phyloP scores from a whole-genome alignment of 2,329 filamentous ascomycete species.

The Penicillium brasilianum region DNA sequence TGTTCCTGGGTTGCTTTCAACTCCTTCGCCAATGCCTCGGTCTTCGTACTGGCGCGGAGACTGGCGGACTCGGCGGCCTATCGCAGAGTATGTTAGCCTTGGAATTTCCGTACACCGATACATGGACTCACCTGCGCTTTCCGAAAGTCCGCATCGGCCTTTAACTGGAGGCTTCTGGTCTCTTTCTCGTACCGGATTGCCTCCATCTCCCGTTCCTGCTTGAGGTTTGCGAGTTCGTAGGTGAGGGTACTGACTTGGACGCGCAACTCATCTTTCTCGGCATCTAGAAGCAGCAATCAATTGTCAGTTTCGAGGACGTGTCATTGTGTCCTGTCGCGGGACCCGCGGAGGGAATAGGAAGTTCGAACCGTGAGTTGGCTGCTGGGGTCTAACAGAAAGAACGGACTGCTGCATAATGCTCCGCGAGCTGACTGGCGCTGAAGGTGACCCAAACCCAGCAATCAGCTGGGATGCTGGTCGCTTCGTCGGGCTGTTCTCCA shows the following conservation, averaged over 20 bases:
- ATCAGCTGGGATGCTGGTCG: constrained; percentile 66
- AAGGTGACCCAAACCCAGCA: constrained; percentile 57
- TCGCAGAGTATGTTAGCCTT: constrained; percentile 5
- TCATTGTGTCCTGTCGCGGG: background rate
- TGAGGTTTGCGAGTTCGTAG: constrained; percentile 84
- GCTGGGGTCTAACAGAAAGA: constrained; percentile 42
- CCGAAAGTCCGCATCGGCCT: constrained; percentile 85
- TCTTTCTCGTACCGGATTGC: constrained; percentile 82
- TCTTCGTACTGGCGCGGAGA: constrained; percentile 58
- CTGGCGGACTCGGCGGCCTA: constrained; percentile 59
- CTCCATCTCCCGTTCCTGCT: constrained; percentile 84
- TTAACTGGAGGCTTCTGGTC: constrained; percentile 75
- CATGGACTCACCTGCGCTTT: constrained; percentile 57
- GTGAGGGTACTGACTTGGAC: constrained; percentile 85
- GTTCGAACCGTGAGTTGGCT: constrained; percentile 44
- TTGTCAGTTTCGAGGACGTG: background rate
- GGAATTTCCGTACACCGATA: background rate
- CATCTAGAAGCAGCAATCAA: constrained; percentile 36
- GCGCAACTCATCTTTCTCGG: constrained; percentile 76
- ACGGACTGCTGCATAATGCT: constrained; percentile 45
- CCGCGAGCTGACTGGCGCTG: constrained; percentile 40
- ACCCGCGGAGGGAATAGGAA: background rate
- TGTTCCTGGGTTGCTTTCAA: constrained; percentile 60
- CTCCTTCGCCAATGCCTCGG: constrained; percentile 60
- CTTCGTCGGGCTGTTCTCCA: constrained; percentile 49